These are phyloP conservation scores for Helichrysum umbraculigerum DNA, from an alignment of 129 eudicot genomes.

Conservation along the genomic window DNA sequence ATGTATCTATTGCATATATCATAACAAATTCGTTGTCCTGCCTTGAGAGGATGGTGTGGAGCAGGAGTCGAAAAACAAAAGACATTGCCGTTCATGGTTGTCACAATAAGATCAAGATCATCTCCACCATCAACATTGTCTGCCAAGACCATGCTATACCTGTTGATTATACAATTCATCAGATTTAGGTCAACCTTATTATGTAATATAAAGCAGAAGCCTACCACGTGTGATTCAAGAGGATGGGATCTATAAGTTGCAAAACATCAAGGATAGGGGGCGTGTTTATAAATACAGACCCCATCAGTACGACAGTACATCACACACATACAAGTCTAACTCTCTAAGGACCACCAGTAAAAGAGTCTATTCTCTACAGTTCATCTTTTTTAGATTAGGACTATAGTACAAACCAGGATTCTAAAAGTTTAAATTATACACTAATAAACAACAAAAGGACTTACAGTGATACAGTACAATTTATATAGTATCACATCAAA, in stretches of 20 bases:
- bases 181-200: slow-evolving; percentile 8
- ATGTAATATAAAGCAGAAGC: slow-evolving; percentile 15
- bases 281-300: neutral
- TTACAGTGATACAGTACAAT: slow-evolving; percentile 15
- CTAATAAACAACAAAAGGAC: neutral
- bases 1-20: slow-evolving; percentile 13
- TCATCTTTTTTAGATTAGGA: neutral
- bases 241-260: neutral
- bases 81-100: slow-evolving; percentile 99
- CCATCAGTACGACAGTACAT: neutral
- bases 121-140: slow-evolving; percentile 99
- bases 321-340: slow-evolving; percentile 12
- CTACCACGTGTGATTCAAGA: neutral
- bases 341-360: slow-evolving; percentile 3
- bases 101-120: slow-evolving; percentile 95
- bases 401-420: neutral
- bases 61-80: slow-evolving; percentile 95
- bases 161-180: slow-evolving; percentile 38
- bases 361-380: slow-evolving; percentile 5
- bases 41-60: slow-evolving; percentile 98
- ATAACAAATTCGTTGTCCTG: slow-evolving; percentile 21
- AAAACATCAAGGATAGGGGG: slow-evolving; percentile 9
- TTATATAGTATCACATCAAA: neutral
- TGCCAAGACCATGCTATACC: slow-evolving; percentile 99
- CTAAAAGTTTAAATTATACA: neutral